phyloP scores from a whole-genome alignment of 2,329 filamentous ascomycete species.

The Aaosphaeria arxii region DNA sequence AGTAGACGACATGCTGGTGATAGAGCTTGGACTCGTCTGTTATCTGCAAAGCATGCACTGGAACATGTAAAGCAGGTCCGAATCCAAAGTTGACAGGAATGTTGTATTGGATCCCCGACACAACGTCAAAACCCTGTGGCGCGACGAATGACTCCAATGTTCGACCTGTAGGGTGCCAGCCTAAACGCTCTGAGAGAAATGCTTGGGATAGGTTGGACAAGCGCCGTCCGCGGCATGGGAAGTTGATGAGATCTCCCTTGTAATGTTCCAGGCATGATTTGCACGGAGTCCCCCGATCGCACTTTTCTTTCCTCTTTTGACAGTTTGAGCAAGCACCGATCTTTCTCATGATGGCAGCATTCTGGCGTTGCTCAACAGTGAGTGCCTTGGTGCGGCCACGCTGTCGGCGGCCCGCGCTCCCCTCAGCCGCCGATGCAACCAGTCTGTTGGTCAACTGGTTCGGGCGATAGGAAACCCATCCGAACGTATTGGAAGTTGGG shows the following conservation, averaged over 20 bases:
- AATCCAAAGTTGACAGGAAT: slow-evolving; percentile 35
- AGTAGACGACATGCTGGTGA: slow-evolving; percentile 36
- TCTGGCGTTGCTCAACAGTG: slow-evolving; percentile 28
- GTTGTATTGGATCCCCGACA: slow-evolving; percentile 16
- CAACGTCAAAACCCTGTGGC: slow-evolving; percentile 12
- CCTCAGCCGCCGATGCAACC: slow-evolving; percentile 26
- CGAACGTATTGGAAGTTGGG: slow-evolving; percentile 22
- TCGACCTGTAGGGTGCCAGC: slow-evolving; percentile 35
- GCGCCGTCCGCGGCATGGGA: slow-evolving; percentile 34
- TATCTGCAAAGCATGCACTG: slow-evolving; percentile 24
- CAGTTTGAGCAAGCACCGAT: slow-evolving; percentile 35
- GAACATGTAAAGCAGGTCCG: slow-evolving; percentile 22
- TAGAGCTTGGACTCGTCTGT: slow-evolving; percentile 12
- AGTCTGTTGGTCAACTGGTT: slow-evolving; percentile 28
- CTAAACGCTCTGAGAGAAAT: slow-evolving; percentile 30
- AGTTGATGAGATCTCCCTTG: slow-evolving; percentile 33
- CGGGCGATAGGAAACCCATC: slow-evolving; percentile 34
- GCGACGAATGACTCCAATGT: slow-evolving; percentile 22
- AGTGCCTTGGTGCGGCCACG: slow-evolving; percentile 32
- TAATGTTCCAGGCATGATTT: slow-evolving; percentile 37
- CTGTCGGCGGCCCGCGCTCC: slow-evolving; percentile 19
- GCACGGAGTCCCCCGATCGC: slow-evolving; percentile 40
- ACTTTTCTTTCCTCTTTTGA: slow-evolving; percentile 34
- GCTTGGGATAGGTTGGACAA: slow-evolving; percentile 23
- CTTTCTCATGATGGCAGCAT: slow-evolving; percentile 36